A percentile compares a stretch with the other conserved stretches of the same genome.
These are phyloP conservation scores for Phytophthora pini DNA, from an alignment of 352 stramenopile species.

Conservation along the genomic window DNA sequence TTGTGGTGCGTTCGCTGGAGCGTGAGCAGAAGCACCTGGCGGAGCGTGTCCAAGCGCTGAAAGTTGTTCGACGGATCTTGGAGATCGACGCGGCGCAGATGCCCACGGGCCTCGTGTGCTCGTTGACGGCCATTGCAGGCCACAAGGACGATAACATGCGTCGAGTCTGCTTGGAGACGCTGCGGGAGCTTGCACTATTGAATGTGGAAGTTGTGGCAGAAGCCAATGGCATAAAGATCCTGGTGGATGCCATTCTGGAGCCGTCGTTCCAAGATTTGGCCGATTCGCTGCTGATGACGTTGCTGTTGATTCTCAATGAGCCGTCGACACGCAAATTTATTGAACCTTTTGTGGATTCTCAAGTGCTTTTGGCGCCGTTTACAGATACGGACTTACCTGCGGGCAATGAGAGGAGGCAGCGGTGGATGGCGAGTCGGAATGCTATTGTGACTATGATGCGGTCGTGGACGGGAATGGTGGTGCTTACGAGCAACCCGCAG, in stretches of 20 bases:
- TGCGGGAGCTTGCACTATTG: constrained; percentile 80
- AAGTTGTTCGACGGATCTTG: constrained; percentile 85
- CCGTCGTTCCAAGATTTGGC: constrained; percentile 87
- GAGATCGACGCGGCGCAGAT: constrained; percentile 88
- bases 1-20: constrained; percentile 85
- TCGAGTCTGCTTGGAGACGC: constrained; percentile 85
- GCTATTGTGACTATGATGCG: constrained; percentile 92
- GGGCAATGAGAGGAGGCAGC: constrained; percentile 84
- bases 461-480: constrained; percentile 90
- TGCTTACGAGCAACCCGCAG: constrained; percentile 89
- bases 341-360: constrained; percentile 88
- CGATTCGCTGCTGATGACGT: constrained; percentile 85
- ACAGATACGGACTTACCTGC: constrained; percentile 88
- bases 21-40: constrained; percentile 87
- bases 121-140: constrained; percentile 82
- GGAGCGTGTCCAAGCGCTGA: constrained; percentile 88
- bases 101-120: constrained; percentile 83
- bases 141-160: constrained; percentile 92
- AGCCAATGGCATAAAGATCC: constrained; percentile 81
- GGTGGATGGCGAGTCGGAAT: constrained; percentile 91
- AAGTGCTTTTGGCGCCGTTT: constrained; percentile 87
- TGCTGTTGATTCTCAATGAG: constrained; percentile 88
- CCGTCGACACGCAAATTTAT: constrained; percentile 86
- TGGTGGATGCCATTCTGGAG: constrained; percentile 90
- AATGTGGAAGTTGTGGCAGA: constrained; percentile 87